A percentile compares a stretch with the other conserved stretches of the same genome.
phyloP scores from a whole-genome alignment of 345 rosid species.

The Lepidium africanum region DNA sequence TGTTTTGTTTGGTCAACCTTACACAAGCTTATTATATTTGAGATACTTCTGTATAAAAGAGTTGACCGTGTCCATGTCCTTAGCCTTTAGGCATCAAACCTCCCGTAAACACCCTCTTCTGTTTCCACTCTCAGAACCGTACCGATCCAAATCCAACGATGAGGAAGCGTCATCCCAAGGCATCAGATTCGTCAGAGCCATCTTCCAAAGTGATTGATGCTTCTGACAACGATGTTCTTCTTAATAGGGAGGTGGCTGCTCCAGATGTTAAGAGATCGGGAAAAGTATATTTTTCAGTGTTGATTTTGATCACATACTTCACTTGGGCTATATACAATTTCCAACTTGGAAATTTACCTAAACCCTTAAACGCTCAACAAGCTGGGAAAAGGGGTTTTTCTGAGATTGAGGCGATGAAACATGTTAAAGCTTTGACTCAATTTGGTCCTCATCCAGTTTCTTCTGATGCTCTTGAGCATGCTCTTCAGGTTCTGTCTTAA shows the following conservation, averaged over 20 bases:
- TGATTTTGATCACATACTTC: constrained; percentile 38
- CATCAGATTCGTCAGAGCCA: constrained; percentile 15
- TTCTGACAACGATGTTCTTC: not conserved
- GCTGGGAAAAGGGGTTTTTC: constrained; percentile 97
- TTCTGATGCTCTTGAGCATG: constrained; percentile 68
- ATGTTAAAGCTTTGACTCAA: constrained; percentile 66
- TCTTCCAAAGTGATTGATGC: constrained; percentile 12
- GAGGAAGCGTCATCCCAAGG: constrained; percentile 30
- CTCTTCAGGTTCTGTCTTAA: constrained; percentile 47
- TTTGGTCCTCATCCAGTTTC: constrained; percentile 85
- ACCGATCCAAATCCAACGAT: constrained; percentile 11
- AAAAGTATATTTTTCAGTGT: constrained; percentile 41
- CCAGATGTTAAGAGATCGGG: constrained; percentile 44
- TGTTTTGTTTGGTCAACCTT: too few relatives aligned
- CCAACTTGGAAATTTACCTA: constrained; percentile 61
- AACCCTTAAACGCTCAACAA: constrained; percentile 57
- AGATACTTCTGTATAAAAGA: too few relatives aligned
- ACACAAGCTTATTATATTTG: too few relatives aligned
- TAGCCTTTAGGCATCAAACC: not conserved
- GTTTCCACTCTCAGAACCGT: not conserved
- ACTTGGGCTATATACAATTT: constrained; percentile 58
- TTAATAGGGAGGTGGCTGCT: not conserved
- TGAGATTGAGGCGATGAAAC: constrained; percentile 69
- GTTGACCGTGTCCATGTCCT: too few relatives aligned
- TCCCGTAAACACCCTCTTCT: not conserved